Conservation (phyloP, 2,329 filamentous ascomycete genomes). For the Aspergillus felis region DNA sequence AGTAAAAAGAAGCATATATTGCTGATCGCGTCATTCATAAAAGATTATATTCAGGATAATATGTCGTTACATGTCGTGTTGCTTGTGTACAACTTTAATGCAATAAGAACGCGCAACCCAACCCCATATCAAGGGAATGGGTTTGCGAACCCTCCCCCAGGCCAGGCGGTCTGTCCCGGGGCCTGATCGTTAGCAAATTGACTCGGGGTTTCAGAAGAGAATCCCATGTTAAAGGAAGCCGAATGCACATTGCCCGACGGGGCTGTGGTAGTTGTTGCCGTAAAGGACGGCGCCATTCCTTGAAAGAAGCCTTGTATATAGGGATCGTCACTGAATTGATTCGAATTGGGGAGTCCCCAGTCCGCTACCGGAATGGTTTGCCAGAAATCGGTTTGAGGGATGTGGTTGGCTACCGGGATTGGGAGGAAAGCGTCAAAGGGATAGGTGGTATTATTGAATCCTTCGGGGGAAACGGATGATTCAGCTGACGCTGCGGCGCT, state of each 20-base stretch:
- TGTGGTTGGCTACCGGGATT: conserved; percentile 4
- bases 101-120: not conserved
- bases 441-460: not conserved
- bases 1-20: not conserved
- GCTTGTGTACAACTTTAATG: not conserved
- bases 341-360: conserved; percentile 55
- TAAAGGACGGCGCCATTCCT: not conserved
- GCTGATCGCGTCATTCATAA: not conserved
- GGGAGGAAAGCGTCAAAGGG: conserved; percentile 1
- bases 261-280: not conserved
- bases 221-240: conserved; percentile 3
- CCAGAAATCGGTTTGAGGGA: conserved; percentile 63
- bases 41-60: not conserved
- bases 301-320: not conserved
- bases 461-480: not conserved
- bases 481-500: not conserved
- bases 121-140: not conserved
- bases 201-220: not conserved
- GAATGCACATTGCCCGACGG: not conserved
- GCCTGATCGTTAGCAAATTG: not conserved
- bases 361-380: conserved; percentile 87
- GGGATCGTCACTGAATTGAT: not conserved
- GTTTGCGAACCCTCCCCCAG: not conserved
- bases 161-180: not conserved
- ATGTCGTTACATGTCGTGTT: not conserved